Conservation (phyloP, 1,284 basidiomycete species). For the Trichosporon sp. region DNA sequence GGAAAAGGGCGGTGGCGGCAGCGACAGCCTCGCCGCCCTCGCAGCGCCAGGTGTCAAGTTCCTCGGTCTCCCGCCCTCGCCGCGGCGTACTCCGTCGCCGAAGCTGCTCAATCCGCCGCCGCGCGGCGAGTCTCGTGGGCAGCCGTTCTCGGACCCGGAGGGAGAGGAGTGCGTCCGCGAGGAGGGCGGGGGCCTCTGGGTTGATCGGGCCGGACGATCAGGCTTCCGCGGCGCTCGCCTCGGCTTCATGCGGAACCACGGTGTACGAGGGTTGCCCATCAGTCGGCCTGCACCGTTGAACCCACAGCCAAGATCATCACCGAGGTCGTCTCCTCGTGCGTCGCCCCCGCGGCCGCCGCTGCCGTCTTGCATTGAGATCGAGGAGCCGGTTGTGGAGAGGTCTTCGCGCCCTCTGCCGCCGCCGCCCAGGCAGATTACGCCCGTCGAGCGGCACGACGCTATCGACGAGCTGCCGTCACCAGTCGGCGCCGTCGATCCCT, state of each 20-base stretch:
- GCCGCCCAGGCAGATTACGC: background rate
- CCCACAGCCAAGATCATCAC: background rate
- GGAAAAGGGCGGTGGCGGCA: background rate
- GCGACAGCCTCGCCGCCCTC: background rate
- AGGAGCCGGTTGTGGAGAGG: background rate
- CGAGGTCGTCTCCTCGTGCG: background rate
- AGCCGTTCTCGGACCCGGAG: background rate
- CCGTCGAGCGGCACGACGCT: background rate
- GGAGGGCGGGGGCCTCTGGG: background rate
- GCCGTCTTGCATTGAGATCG: background rate
- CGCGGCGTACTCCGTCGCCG: background rate
- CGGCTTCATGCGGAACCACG: background rate
- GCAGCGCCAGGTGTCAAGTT: background rate
- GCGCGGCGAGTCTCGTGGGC: background rate
- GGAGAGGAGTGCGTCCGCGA: background rate
- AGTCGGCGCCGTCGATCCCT: background rate
- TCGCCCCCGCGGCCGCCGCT: background rate
- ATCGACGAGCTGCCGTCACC: background rate
- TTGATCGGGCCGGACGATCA: background rate
- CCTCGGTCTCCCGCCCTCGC: background rate
- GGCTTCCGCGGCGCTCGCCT: background rate
- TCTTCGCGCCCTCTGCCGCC: background rate
- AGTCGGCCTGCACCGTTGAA: background rate
- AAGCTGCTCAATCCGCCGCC: background rate
- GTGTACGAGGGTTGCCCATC: background rate